A percentile compares a stretch with the other conserved stretches of the same genome.
Evolutionary conservation across 805 yeast species (phyloP).

Genomic region (Candida qinlingensis): DNA sequence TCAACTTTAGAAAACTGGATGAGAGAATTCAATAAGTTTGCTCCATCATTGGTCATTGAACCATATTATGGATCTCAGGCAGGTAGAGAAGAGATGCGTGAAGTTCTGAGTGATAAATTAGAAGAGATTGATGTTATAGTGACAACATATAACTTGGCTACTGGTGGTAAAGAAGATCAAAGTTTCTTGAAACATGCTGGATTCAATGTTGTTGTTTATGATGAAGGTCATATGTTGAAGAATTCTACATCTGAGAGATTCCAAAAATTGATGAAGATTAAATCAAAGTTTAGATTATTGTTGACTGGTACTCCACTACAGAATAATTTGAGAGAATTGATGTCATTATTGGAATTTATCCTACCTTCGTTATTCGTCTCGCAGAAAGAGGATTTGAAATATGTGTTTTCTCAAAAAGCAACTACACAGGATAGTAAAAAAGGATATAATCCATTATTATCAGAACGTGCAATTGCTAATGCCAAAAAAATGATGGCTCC

Average conservation of each 20-base stretch:
- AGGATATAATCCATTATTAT: slow-evolving; percentile 70
- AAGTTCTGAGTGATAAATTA: slow-evolving; percentile 49
- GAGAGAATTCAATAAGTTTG: slow-evolving; percentile 85
- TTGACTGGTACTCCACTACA: slow-evolving; percentile 97
- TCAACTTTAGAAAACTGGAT: slow-evolving; percentile 97
- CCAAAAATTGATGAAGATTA: slow-evolving; percentile 74
- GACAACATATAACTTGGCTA: slow-evolving; percentile 89
- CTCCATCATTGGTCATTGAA: slow-evolving; percentile 75
- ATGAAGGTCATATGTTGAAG: slow-evolving; percentile 96
- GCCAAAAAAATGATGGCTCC: slow-evolving; percentile 99
- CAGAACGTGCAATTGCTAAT: slow-evolving; percentile 85
- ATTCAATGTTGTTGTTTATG: slow-evolving; percentile 88
- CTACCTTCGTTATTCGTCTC: slow-evolving; percentile 78
- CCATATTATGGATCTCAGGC: slow-evolving; percentile 89
- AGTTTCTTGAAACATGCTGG: slow-evolving; percentile 67
- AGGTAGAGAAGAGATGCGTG: slow-evolving; percentile 82
- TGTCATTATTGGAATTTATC: slow-evolving; percentile 86
- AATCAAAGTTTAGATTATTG: slow-evolving; percentile 77
- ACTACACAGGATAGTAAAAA: slow-evolving; percentile 51
- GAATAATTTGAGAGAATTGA: slow-evolving; percentile 84
- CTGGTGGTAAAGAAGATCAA: slow-evolving; percentile 79
- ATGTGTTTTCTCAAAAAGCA: slow-evolving; percentile 83
- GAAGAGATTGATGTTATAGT: slow-evolving; percentile 78
- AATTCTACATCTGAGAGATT: slow-evolving; percentile 87
- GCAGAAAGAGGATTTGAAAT: slow-evolving; percentile 74